A percentile compares a stretch with the other conserved stretches of the same genome.
Evolutionary conservation across 768 basidiomycete genomes (phyloP).

Genomic region (Podaxis pistillaris): DNA sequence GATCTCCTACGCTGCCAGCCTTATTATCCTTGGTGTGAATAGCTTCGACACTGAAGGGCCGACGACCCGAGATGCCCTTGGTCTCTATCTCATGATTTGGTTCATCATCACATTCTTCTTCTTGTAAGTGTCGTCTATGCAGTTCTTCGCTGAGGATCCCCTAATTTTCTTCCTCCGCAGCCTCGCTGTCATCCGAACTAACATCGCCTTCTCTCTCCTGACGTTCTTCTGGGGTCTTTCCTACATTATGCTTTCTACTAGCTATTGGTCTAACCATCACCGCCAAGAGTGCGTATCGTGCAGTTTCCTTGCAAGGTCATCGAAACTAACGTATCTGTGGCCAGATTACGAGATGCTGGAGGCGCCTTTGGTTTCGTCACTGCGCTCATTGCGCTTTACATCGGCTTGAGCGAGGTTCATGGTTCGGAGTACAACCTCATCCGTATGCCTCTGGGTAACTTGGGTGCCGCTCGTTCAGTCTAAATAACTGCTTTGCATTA

Average conservation of each 20-base stretch:
- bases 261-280: conserved; percentile 28
- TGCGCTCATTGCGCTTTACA: conserved; percentile 12
- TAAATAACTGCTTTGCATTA: no score
- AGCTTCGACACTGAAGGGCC: conserved; percentile 32
- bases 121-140: conserved; percentile 33
- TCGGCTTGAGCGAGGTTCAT: conserved; percentile 14
- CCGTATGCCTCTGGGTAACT: conserved; percentile 14
- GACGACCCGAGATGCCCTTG: conserved; percentile 44
- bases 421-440: conserved; percentile 5
- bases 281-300: background rate
- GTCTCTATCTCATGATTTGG: conserved; percentile 57
- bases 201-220: conserved; percentile 45
- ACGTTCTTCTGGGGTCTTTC: conserved; percentile 55
- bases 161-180: conserved; percentile 23
- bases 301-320: background rate
- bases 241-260: conserved; percentile 44
- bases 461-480: background rate
- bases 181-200: conserved; percentile 48
- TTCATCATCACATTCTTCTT: conserved; percentile 51
- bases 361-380: conserved; percentile 15
- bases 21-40: conserved; percentile 47
- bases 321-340: background rate
- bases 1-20: conserved; percentile 57
- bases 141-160: background rate
- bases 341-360: conserved; percentile 12